phyloP scores from a whole-genome alignment of 768 basidiomycete genomes.

The Tulasnella calospora region DNA sequence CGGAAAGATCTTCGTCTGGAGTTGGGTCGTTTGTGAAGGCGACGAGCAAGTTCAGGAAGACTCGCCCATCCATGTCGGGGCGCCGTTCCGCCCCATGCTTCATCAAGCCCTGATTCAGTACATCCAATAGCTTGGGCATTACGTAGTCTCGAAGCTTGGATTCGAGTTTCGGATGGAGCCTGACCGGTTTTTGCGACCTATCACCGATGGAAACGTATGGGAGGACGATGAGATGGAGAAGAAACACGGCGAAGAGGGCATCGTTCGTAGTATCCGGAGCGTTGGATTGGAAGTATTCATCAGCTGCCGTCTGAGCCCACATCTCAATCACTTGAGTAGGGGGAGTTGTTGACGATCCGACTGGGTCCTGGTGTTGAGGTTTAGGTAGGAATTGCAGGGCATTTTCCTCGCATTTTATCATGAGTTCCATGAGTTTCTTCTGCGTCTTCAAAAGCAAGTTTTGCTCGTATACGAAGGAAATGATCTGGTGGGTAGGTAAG shows the following conservation, averaged over 20 bases:
- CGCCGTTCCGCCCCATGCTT: constrained; percentile 37
- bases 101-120: constrained; percentile 34
- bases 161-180: constrained; percentile 35
- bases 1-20: constrained; percentile 30
- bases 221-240: constrained; percentile 42
- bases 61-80: constrained; percentile 46
- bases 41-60: constrained; percentile 45
- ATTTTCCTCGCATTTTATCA: not conserved
- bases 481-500: constrained; percentile 42
- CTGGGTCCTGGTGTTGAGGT: not conserved
- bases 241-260: constrained; percentile 33
- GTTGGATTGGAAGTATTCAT: constrained; percentile 10
- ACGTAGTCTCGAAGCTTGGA: constrained; percentile 39
- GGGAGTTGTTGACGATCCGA: not conserved
- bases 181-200: constrained; percentile 30
- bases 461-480: constrained; percentile 50
- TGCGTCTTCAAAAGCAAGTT: not conserved
- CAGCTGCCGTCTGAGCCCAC: not conserved
- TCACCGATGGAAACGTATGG: constrained; percentile 32
- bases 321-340: not conserved
- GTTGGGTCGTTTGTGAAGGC: constrained; percentile 33
- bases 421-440: not conserved
- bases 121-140: constrained; percentile 41
- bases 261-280: constrained; percentile 33
- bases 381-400: not conserved